These are phyloP conservation scores for Paramarasmius palmivorus DNA, from an alignment of 1,284 basidiomycete species.

Conservation along the genomic window DNA sequence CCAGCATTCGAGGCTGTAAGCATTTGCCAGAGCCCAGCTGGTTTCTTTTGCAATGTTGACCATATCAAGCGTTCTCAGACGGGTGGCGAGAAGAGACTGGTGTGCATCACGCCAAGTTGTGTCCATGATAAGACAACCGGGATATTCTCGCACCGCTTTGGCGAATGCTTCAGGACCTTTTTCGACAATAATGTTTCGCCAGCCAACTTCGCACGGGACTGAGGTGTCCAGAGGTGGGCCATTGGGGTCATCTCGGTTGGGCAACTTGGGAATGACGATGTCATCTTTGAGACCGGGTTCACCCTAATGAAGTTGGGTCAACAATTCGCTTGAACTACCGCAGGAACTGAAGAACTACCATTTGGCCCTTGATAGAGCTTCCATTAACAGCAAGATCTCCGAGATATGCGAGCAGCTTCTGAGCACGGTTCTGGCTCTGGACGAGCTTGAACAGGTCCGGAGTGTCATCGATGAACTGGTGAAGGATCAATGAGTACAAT, in stretches of 20 bases:
- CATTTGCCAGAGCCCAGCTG: slow-evolving; percentile 91
- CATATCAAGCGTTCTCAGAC: slow-evolving; percentile 96
- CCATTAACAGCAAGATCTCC: slow-evolving; percentile 99
- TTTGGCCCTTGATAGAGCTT: slow-evolving; percentile 92
- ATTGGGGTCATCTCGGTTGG: slow-evolving; percentile 78
- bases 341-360: slow-evolving; percentile 31
- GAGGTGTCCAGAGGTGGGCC: slow-evolving; percentile 78
- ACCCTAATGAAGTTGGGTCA: slow-evolving; percentile 48
- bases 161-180: slow-evolving; percentile 98
- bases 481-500: not conserved
- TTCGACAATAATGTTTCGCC: slow-evolving; percentile 99
- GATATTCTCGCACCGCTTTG: slow-evolving; percentile 96
- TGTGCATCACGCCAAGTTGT: slow-evolving; percentile 99
- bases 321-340: not conserved
- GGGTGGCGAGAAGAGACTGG: slow-evolving; percentile 96
- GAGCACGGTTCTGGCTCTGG: slow-evolving; percentile 96
- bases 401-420: slow-evolving; percentile 95
- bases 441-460: slow-evolving; percentile 99
- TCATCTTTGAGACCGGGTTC: slow-evolving; percentile 96
- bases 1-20: slow-evolving; percentile 99
- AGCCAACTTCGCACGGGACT: slow-evolving; percentile 85
- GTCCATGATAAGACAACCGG: slow-evolving; percentile 95
- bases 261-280: slow-evolving; percentile 82
- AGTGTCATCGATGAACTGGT: slow-evolving; percentile 97
- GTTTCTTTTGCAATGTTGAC: slow-evolving; percentile 99